Percentiles rank a stretch among this genome's conserved stretches.
Conservation (phyloP, 805 yeast genomes). For the Saccharomycodes ludwigii region DNA sequence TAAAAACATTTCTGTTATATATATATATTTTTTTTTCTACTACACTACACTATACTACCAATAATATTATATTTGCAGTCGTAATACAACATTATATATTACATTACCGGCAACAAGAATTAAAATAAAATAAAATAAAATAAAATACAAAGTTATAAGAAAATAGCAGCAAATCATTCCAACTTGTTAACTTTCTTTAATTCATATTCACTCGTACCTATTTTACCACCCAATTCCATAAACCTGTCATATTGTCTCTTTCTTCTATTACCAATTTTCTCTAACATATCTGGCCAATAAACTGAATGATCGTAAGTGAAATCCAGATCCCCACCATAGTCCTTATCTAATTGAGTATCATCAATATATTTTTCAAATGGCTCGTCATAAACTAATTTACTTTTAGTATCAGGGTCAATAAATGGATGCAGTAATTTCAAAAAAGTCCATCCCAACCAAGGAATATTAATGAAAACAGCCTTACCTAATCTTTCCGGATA, state of each 20-base stretch:
- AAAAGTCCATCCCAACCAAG: constrained; percentile 45
- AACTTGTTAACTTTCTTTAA: too few relatives aligned
- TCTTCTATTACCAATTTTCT: constrained; percentile 29
- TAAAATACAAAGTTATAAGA: too few relatives aligned
- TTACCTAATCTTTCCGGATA: constrained; percentile 47
- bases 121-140: too few relatives aligned
- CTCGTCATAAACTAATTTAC: constrained; percentile 44
- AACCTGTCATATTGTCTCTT: constrained; percentile 27
- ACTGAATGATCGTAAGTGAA: constrained; percentile 40
- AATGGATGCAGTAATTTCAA: constrained; percentile 45
- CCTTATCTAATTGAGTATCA: constrained; percentile 36
- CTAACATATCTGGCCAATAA: constrained; percentile 41
- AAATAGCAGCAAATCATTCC: too few relatives aligned
- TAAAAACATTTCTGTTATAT: too few relatives aligned
- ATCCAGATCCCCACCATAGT: constrained; percentile 34
- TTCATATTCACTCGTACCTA: constrained; percentile 47
- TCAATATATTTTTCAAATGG: constrained; percentile 46
- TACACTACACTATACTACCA: too few relatives aligned
- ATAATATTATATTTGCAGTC: too few relatives aligned
- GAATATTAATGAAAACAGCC: constrained; percentile 42
- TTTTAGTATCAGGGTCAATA: constrained; percentile 46
- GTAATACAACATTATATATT: too few relatives aligned
- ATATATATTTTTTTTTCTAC: too few relatives aligned
- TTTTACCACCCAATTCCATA: constrained; percentile 28
- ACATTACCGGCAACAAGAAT: too few relatives aligned